Percentiles rank a stretch among this genome's conserved stretches.
phyloP scores from a whole-genome alignment of 176 grass and related monocot genomes.

The Ananas comosus region DNA sequence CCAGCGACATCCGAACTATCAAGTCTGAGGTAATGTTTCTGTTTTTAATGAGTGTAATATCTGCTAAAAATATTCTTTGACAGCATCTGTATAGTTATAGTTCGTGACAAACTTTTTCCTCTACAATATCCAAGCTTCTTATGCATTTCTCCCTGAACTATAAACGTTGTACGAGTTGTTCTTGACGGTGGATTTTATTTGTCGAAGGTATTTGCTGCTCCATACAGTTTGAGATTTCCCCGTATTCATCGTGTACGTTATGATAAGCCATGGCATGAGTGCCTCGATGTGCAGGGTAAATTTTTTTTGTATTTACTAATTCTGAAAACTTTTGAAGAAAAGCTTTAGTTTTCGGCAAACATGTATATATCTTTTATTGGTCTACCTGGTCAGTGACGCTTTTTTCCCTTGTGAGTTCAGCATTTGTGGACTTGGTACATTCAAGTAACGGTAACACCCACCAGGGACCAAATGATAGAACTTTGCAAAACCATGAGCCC shows the following conservation, averaged over 20 bases:
- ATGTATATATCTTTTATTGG: not conserved
- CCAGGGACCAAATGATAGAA: slow-evolving; percentile 31
- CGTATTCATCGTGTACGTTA: slow-evolving; percentile 77
- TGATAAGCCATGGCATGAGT: slow-evolving; percentile 95
- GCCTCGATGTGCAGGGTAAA: slow-evolving; percentile 90
- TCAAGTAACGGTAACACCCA: slow-evolving; percentile 76
- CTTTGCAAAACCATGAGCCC: slow-evolving; percentile 32
- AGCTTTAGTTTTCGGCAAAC: not conserved
- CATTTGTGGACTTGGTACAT: slow-evolving; percentile 78
- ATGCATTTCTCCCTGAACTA: slow-evolving; percentile 16
- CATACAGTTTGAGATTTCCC: slow-evolving; percentile 87
- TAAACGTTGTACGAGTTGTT: not conserved
- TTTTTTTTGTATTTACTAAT: slow-evolving; percentile 2
- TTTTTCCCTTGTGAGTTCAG: slow-evolving; percentile 36
- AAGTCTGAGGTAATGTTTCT: slow-evolving; percentile 70
- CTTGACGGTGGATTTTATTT: slow-evolving; percentile 27
- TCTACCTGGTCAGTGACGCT: not conserved
- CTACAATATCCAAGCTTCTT: slow-evolving; percentile 16
- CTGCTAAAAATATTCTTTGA: not conserved
- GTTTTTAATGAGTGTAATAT: not conserved
- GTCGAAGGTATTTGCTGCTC: slow-evolving; percentile 72
- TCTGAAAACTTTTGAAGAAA: no score
- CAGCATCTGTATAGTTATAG: not conserved
- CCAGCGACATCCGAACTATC: slow-evolving; percentile 91
- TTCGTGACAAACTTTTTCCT: slow-evolving; percentile 8